Base-by-base conservation (phyloP, 345 rosid genomes). In the Linum lewisii region DNA sequence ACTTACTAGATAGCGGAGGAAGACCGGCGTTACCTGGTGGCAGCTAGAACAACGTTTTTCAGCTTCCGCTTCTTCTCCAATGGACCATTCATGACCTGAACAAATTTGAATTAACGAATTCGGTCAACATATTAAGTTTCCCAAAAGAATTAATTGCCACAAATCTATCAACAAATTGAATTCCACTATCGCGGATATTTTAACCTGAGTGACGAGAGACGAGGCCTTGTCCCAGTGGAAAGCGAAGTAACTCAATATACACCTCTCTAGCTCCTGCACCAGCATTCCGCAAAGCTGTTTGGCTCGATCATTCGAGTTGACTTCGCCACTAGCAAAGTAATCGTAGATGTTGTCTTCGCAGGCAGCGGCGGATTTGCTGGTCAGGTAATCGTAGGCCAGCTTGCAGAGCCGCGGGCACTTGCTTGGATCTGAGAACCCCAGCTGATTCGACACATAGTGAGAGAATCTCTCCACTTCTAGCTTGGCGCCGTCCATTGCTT, bases 241-340 rank as follows among this genome's bases (percentile, higher is more conserved):
- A 0, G 89, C 95, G 71, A 89, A 93, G 71, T 93, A 93, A 60
- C 87, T 89, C 7, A 93, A 85, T 29, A 82, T 93, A 60, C 99
- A 93, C 72, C 94, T 82, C 66, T 93, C 95, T 24, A 93, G 73
- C 73, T 93, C 99, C 69, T 89, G 95, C n/a, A 86, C 84, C 13
- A 93, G 87, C 78, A 29, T 83, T 36, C 73, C 83, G 57, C 62
- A 81, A 44, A 84, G 75, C 6, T 87, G 71, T 32, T 81, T 81
- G 23, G 77, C 83, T 6, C 83, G 87, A 14, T 75, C 54, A 62
- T 77, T 87, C 0, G 67, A 64, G 0, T 66, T 62, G 37, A 5
- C 34, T 29, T 29, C 34, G 34, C 34, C 5, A 4, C 34, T 34
- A 20, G 73, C 67, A 62, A 92, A 84, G 58, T 69, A 83, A 7